A percentile compares a stretch with the other conserved stretches of the same genome.
These are phyloP conservation scores for Rosa hybrid DNA, from an alignment of 331 rosid species.

Conservation along the genomic window DNA sequence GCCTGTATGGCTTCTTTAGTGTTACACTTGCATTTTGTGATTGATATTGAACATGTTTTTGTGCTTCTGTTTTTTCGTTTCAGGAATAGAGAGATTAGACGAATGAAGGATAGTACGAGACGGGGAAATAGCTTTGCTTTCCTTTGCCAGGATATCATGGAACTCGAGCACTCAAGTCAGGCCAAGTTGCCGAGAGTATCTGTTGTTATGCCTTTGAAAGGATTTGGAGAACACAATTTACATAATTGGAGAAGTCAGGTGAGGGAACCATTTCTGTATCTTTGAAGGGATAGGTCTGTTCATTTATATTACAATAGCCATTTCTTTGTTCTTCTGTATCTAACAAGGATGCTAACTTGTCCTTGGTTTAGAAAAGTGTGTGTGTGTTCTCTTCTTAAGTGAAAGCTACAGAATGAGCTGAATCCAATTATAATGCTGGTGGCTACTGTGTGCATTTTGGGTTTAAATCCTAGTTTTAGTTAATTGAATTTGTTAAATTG, in stretches of 20 bases:
- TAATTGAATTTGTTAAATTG: too few species aligned
- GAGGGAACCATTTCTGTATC: slow-evolving; percentile 8
- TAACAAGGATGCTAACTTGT: background rate
- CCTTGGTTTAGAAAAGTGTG: too few species aligned
- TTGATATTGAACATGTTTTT: background rate
- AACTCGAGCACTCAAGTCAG: slow-evolving; percentile 89
- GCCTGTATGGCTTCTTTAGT: background rate
- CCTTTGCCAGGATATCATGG: slow-evolving; percentile 71
- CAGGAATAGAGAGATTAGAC: slow-evolving; percentile 90
- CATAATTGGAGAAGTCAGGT: slow-evolving; percentile 98
- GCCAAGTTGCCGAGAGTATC: slow-evolving; percentile 80
- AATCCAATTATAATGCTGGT: too few species aligned
- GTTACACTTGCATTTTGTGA: background rate
- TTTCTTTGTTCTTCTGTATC: background rate
- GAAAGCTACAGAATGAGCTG: too few species aligned
- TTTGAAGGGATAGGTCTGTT: too few species aligned
- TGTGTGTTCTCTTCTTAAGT: too few species aligned
- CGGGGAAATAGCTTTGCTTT: slow-evolving; percentile 78
- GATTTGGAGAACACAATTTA: slow-evolving; percentile 97
- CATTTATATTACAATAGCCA: background rate
- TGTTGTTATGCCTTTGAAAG: slow-evolving; percentile 93
- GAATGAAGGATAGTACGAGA: slow-evolving; percentile 56
- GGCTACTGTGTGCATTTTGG: too few species aligned
- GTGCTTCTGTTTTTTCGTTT: background rate
- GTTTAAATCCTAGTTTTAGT: too few species aligned